phyloP scores from a whole-genome alignment of 192 early-diverging fungal genomes.

The Coemansia sp. region DNA sequence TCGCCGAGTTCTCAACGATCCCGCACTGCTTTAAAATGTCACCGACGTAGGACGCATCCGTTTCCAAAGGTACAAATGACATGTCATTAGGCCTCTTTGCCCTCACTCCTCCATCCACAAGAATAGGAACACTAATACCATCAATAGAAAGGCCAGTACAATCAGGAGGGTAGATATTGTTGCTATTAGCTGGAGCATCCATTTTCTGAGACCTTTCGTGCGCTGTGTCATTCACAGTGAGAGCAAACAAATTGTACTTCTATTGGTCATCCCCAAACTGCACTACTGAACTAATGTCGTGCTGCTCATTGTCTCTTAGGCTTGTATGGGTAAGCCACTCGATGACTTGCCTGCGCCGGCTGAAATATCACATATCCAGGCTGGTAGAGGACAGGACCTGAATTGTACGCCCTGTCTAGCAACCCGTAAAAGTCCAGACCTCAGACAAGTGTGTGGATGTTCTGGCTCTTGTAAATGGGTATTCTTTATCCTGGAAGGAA shows the following conservation, averaged over 20 bases:
- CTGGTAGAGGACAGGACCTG: not conserved
- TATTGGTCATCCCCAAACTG: not conserved
- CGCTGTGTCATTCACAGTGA: not conserved
- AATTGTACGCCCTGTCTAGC: not conserved
- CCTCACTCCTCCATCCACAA: constrained; percentile 14
- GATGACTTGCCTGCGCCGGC: constrained; percentile 3
- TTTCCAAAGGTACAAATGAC: not conserved
- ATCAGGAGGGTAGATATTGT: not conserved
- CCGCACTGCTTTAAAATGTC: not conserved
- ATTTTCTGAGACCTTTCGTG: not conserved
- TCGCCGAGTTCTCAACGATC: not conserved
- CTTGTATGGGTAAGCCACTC: constrained; percentile 10
- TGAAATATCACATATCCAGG: constrained; percentile 9
- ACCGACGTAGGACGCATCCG: not conserved
- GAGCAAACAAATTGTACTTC: not conserved
- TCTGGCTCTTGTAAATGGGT: constrained; percentile 10
- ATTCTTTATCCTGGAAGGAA: no score
- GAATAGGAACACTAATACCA: not conserved
- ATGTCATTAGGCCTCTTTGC: not conserved
- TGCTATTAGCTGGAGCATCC: not conserved
- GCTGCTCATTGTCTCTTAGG: constrained; percentile 1
- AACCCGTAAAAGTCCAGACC: constrained; percentile 24
- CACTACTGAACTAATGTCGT: constrained; percentile 9
- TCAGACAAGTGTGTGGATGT: constrained; percentile 21
- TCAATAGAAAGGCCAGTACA: not conserved